Base-by-base conservation (phyloP, 2,329 filamentous ascomycete genomes). In the Achaetomium macrosporum region DNA sequence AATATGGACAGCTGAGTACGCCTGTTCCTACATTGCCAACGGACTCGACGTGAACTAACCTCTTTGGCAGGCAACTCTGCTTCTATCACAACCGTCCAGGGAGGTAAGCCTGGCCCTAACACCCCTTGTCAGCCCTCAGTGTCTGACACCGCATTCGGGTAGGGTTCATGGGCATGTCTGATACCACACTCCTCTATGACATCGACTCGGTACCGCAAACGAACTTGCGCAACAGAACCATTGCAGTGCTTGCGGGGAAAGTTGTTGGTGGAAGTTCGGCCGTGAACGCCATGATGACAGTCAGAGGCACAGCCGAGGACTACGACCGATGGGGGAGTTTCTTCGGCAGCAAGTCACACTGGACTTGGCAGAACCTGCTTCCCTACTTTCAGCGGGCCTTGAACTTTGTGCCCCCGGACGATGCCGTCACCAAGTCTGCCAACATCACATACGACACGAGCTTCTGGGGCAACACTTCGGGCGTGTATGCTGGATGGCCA, bases 391-490 rank as follows among this genome's bases (percentile, higher is more conserved):
- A 53, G 40, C 30, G 47, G 15, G 59, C 56, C 2, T 36, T 61
- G 3, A 60, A 51, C 40, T 61, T 62, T 43, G 59, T 53, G 0
- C 56, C 56, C 3, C 60, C 60, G 0, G 45, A 56, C 10, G 50
- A 43, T 0, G 60, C 43, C 7, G 57, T 61, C 19, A 39, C 54
- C 4, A 35, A 44, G 15, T 42, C 35, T 3, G 49, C 52, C n/a
- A 57, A 56, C 3, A 60, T 61, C 43, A 61, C 48, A 13, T 62
- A 57, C 25, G 54, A 62, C 41, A 53, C 51, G 5, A 54, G 37
- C 35, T 72, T 64, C 56, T 73, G 70, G 70, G 70, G 70, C 1
- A 66, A 67, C 17, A 64, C 60, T 1, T 71, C 68, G 10, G 63
- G 60, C 1, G 67, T 73, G 17, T 67, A 69, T 30, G 65, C 65